Conservation (phyloP, 495 filamentous ascomycete genomes). For the Neurospora terricola region DNA sequence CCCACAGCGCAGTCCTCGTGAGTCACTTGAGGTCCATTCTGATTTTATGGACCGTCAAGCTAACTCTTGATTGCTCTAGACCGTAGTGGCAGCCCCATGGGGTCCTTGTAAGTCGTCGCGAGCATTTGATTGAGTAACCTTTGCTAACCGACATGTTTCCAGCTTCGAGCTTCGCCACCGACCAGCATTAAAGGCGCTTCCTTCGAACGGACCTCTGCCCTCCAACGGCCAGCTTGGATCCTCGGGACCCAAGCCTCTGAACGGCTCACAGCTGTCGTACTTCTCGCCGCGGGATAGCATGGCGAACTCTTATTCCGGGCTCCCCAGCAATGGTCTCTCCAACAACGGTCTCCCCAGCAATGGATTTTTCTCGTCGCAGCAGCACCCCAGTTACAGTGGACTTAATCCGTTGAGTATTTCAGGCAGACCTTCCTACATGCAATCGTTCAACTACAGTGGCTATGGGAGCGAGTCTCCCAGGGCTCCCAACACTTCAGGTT, state of each 20-base stretch:
- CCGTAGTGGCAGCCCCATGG: conserved; percentile 18
- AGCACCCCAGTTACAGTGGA: conserved; percentile 19
- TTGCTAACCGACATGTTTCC: background rate
- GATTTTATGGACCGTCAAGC: background rate
- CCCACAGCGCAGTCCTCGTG: conserved; percentile 20
- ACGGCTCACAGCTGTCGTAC: conserved; percentile 5
- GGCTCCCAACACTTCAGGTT: conserved; percentile 8
- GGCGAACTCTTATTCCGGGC: conserved; percentile 9
- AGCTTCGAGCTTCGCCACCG: conserved; percentile 18
- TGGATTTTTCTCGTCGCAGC: conserved; percentile 24
- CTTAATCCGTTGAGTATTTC: conserved; percentile 37
- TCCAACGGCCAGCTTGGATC: conserved; percentile 11
- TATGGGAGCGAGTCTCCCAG: conserved; percentile 23
- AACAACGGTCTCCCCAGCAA: conserved; percentile 12
- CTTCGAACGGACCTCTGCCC: conserved; percentile 14
- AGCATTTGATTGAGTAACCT: background rate
- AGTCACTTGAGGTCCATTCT: background rate
- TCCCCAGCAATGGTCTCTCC: conserved; percentile 13
- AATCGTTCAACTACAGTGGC: conserved; percentile 19
- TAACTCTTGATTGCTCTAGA: conserved; percentile 9
- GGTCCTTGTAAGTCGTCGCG: conserved; percentile 5
- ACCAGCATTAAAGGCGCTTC: conserved; percentile 14
- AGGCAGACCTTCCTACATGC: conserved; percentile 19
- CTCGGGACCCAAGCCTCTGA: conserved; percentile 4
- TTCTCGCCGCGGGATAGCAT: conserved; percentile 6